These are phyloP conservation scores for Trichoderma sp. DNA, from an alignment of 2,329 filamentous ascomycete genomes.

Conservation along the genomic window DNA sequence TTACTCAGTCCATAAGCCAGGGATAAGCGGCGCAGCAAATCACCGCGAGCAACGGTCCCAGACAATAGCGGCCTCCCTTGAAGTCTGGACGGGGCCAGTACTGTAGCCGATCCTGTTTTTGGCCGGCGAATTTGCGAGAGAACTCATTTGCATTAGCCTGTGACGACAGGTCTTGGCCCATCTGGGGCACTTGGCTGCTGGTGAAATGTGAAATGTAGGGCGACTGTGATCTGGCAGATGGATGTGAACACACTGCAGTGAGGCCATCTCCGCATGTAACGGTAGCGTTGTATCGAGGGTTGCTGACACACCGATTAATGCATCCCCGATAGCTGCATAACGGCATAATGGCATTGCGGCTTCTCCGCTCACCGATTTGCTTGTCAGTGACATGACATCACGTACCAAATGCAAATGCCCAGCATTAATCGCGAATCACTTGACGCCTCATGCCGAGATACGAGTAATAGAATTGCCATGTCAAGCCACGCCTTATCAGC, in stretches of 20 bases:
- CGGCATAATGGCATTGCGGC: not conserved
- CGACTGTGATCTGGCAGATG: not conserved
- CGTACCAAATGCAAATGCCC: not conserved
- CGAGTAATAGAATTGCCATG: not conserved
- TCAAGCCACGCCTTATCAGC: not conserved
- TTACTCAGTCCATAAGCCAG: not conserved
- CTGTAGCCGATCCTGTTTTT: not conserved
- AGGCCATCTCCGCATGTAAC: not conserved
- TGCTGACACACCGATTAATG: not conserved
- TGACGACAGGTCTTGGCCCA: not conserved
- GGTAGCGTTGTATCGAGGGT: not conserved
- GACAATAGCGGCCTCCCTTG: not conserved
- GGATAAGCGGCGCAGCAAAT: not conserved
- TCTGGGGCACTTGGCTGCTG: not conserved
- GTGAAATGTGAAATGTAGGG: not conserved
- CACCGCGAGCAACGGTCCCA: not conserved
- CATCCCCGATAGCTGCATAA: not conserved
- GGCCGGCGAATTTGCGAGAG: not conserved
- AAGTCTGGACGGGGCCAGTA: not conserved
- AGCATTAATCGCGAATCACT: not conserved
- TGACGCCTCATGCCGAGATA: not conserved
- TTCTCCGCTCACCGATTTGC: not conserved
- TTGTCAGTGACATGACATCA: not conserved
- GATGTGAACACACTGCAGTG: not conserved
- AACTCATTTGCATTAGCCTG: slow-evolving; percentile 9